These are phyloP conservation scores for Capsicum rhomboideum DNA, from an alignment of 257 asterid species.

Conservation along the genomic window DNA sequence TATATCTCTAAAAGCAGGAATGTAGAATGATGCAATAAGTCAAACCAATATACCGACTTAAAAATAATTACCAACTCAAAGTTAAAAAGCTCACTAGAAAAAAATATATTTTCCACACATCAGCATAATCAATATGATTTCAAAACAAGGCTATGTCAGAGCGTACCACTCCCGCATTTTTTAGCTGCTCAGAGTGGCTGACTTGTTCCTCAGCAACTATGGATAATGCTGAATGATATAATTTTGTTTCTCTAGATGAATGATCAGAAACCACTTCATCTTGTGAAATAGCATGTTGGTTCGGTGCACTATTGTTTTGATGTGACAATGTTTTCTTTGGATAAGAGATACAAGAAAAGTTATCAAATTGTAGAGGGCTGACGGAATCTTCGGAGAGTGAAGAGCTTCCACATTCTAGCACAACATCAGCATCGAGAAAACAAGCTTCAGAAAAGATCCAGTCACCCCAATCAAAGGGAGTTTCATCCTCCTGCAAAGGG, in stretches of 20 bases:
- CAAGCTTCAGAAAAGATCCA: conserved; percentile 58
- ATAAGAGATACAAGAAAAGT: conserved; percentile 20
- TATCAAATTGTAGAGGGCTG: conserved; percentile 57
- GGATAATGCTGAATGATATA: conserved; percentile 14
- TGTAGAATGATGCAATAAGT: not conserved
- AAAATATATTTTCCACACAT: not conserved
- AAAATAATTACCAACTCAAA: not conserved
- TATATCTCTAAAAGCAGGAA: not conserved
- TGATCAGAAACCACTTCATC: conserved; percentile 17
- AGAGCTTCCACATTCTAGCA: conserved; percentile 31
- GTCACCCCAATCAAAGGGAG: conserved; percentile 57
- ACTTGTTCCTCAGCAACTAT: conserved; percentile 12
- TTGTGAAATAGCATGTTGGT: conserved; percentile 15
- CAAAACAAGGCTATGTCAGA: not conserved
- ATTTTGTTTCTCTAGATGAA: conserved; percentile 9
- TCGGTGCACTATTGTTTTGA: conserved; percentile 16
- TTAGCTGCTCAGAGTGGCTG: conserved; percentile 15
- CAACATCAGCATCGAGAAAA: conserved; percentile 8
- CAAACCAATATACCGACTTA: not conserved
- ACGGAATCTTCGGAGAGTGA: conserved; percentile 40
- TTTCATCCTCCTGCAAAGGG: conserved; percentile 45
- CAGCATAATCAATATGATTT: not conserved
- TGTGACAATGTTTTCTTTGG: conserved; percentile 19
- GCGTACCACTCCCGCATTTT: conserved; percentile 16
- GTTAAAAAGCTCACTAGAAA: not conserved